Conservation (phyloP, 768 basidiomycete species). For the Leccinum imitatum region DNA sequence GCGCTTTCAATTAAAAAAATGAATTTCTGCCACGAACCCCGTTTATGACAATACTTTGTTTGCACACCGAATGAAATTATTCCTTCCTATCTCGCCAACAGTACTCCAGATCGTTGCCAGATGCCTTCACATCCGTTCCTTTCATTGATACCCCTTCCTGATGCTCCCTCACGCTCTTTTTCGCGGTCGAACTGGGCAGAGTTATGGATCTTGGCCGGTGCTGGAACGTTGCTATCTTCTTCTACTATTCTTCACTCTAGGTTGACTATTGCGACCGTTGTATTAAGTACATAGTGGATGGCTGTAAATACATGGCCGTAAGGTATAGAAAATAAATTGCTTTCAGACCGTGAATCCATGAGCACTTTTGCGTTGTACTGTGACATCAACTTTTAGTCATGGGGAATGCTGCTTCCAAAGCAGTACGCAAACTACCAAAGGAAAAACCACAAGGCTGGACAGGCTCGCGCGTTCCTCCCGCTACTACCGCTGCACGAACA, state of each 20-base stretch:
- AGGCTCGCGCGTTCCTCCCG: slow-evolving; percentile 32
- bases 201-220: slow-evolving; percentile 27
- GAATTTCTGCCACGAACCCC: slow-evolving; percentile 27
- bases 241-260: slow-evolving; percentile 32
- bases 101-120: slow-evolving; percentile 28
- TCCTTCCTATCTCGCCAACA: slow-evolving; percentile 31
- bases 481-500: slow-evolving; percentile 4
- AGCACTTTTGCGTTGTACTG: background rate
- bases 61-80: slow-evolving; percentile 34
- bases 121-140: slow-evolving; percentile 23
- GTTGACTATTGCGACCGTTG: slow-evolving; percentile 34
- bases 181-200: slow-evolving; percentile 24
- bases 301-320: slow-evolving; percentile 39
- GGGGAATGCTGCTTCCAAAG: slow-evolving; percentile 65
- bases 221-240: slow-evolving; percentile 33
- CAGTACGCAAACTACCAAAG: slow-evolving; percentile 53
- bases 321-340: slow-evolving; percentile 33
- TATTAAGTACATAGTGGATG: slow-evolving; percentile 39
- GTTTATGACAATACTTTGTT: slow-evolving; percentile 43
- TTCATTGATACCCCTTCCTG: slow-evolving; percentile 31
- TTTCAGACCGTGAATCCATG: slow-evolving; percentile 1
- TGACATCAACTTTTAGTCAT: slow-evolving; percentile 33
- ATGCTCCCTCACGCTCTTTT: slow-evolving; percentile 24
- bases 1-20: slow-evolving; percentile 62
- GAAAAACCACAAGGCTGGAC: slow-evolving; percentile 47